Base-by-base conservation (phyloP, 768 basidiomycete genomes). In the Boletus subparvulus region DNA sequence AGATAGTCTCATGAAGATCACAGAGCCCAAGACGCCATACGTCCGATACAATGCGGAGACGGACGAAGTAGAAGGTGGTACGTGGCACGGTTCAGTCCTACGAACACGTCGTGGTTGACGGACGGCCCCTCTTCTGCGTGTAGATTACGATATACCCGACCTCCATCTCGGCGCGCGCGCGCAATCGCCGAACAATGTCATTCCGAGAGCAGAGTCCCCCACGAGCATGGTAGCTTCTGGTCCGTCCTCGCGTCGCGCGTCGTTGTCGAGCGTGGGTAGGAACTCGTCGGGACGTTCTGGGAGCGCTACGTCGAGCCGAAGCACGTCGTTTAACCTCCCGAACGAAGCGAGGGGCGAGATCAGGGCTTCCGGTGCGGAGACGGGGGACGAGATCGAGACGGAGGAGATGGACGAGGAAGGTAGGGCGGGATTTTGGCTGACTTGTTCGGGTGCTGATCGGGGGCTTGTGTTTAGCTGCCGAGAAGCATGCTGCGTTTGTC, bases 1-100 rank as follows among this genome's bases (percentile, higher is more conserved):
- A 73, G 94, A 96, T 67, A 94, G 92, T 61, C 77, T 94, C 68
- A 98, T 97, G 94, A 98, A 97, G 83, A 98, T 98, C 67, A 94
- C 92, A 3, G 94, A 98, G 67, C 94, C 94, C 51, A 98, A 98
- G 82, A 98, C 94, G 11, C 94, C 94, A 2, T 98, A 90, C 73
- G 94, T 98, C 52, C 80, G 92, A 62, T 95, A 94, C 73, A 90
- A 94, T 65, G 82, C 91, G 3, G 87, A 89, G 69, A 87, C 87
- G n/a, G 92, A 94, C 70, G 81, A 82, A 52, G 75, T 93, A 42
- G 92, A 94, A 72, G 86, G 89, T 60, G 92, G 94, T 93, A 71
- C 67, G 77, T 73, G n/a, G 21, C 16, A 11, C 9, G 19, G 26
- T 28, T 7, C 10, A 16, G 16, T 35, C 14, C 6, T 32, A 13